A percentile compares a stretch with the other conserved stretches of the same genome.
These are phyloP conservation scores for Taphrina deformans DNA, from an alignment of 1,139 yeast genomes.

Conservation along the genomic window DNA sequence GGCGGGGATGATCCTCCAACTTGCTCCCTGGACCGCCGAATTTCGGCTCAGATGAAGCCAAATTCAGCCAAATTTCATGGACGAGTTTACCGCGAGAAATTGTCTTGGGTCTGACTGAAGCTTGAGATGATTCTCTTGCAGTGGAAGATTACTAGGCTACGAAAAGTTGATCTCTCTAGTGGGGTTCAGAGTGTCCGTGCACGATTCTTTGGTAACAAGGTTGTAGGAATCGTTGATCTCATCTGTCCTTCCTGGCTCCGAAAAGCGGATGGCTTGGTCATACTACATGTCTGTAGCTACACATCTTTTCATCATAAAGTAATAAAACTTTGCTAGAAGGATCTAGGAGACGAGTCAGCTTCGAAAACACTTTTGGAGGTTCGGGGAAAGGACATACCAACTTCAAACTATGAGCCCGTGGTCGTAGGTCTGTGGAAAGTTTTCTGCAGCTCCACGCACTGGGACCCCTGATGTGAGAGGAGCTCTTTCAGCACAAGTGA, in stretches of 20 bases:
- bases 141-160: no score
- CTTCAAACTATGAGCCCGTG: not conserved
- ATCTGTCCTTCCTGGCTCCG: slow-evolving; percentile 16
- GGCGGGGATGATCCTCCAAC: no score
- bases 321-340: slow-evolving; percentile 28
- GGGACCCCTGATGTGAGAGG: not conserved
- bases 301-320: slow-evolving; percentile 24
- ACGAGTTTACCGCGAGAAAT: not conserved
- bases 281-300: slow-evolving; percentile 28
- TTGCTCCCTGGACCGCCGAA: no score
- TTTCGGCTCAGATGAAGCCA: no score
- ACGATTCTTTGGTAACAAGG: slow-evolving; percentile 28
- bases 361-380: not conserved
- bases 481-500: not conserved
- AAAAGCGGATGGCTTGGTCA: slow-evolving; percentile 26
- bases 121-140: no score
- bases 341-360: not conserved
- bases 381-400: not conserved
- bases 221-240: slow-evolving; percentile 24
- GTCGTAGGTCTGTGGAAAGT: not conserved
- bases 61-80: not conserved
- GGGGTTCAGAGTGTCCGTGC: slow-evolving; percentile 29
- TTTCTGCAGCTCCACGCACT: not conserved
- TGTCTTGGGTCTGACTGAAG: no score
- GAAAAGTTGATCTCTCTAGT: slow-evolving; percentile 6